These are phyloP conservation scores for Boletus edulis DNA, from an alignment of 768 basidiomycete genomes.

Conservation along the genomic window DNA sequence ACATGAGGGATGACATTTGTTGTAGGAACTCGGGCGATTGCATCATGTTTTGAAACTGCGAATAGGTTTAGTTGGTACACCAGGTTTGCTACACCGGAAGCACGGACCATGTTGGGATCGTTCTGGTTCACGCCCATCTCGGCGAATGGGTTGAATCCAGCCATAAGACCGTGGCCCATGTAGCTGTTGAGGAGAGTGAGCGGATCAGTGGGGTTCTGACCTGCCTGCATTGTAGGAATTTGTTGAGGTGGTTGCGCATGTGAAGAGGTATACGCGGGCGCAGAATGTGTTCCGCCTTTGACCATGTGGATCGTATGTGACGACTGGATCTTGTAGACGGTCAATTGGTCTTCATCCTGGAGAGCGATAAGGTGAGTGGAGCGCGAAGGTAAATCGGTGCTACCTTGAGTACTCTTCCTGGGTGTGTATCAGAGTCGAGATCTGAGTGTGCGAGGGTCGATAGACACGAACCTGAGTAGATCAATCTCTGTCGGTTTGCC, in stretches of 20 bases:
- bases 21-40: conserved; percentile 80
- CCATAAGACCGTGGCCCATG: conserved; percentile 75
- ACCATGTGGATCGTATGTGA: conserved; percentile 93
- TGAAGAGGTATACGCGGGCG: conserved; percentile 34
- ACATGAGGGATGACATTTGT: conserved; percentile 86
- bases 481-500: conserved; percentile 85
- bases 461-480: conserved; percentile 74
- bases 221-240: conserved; percentile 85
- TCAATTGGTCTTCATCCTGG: conserved; percentile 80
- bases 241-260: conserved; percentile 39
- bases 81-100: background rate
- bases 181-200: conserved; percentile 80
- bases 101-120: conserved; percentile 88
- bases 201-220: conserved; percentile 86
- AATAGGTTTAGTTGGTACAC: background rate
- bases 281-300: conserved; percentile 65
- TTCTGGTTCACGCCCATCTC: conserved; percentile 88
- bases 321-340: conserved; percentile 87
- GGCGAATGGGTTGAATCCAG: conserved; percentile 88
- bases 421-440: background rate
- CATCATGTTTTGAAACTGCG: conserved; percentile 80
- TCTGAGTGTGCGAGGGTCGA: background rate
- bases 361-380: conserved; percentile 6
- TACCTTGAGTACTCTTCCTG: conserved; percentile 76
- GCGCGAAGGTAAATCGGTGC: background rate